Percentiles rank a stretch among this genome's conserved stretches.
These are phyloP conservation scores for Arthrobotrys sinensis DNA, from an alignment of 2,329 filamentous ascomycete species.

Conservation along the genomic window DNA sequence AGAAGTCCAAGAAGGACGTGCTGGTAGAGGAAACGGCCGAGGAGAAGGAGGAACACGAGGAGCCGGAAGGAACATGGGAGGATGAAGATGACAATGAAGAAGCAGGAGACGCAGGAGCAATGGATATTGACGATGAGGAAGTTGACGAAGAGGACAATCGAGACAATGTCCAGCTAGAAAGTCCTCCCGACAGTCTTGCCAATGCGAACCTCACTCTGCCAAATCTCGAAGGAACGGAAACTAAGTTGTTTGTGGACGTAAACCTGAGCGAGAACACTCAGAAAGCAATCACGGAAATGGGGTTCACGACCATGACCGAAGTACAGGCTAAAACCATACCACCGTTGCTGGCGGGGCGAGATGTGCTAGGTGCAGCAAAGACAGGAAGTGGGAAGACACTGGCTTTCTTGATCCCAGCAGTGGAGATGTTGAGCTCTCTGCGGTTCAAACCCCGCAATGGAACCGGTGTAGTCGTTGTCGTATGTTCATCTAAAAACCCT, in stretches of 20 bases:
- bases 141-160: slow-evolving; percentile 66
- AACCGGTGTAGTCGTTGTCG: slow-evolving; percentile 83
- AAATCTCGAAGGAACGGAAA: slow-evolving; percentile 73
- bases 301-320: slow-evolving; percentile 94
- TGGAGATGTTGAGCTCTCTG: slow-evolving; percentile 91
- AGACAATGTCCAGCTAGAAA: slow-evolving; percentile 65
- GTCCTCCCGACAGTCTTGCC: slow-evolving; percentile 68
- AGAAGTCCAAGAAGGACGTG: slow-evolving; percentile 41
- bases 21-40: background rate
- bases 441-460: slow-evolving; percentile 96
- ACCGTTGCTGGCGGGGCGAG: slow-evolving; percentile 80
- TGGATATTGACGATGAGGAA: slow-evolving; percentile 63
- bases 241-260: slow-evolving; percentile 83
- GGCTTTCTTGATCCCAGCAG: slow-evolving; percentile 91
- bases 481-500: slow-evolving; percentile 20
- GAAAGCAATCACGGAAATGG: slow-evolving; percentile 90
- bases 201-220: slow-evolving; percentile 71
- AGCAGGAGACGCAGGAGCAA: slow-evolving; percentile 20
- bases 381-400: slow-evolving; percentile 96
- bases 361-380: slow-evolving; percentile 91
- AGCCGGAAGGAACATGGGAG: slow-evolving; percentile 28
- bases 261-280: slow-evolving; percentile 90
- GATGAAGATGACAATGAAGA: slow-evolving; percentile 28
- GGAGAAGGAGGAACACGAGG: slow-evolving; percentile 25
- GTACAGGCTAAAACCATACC: slow-evolving; percentile 92